Conservation (phyloP, 306 rosid species). For the Cajanus cajan region DNA sequence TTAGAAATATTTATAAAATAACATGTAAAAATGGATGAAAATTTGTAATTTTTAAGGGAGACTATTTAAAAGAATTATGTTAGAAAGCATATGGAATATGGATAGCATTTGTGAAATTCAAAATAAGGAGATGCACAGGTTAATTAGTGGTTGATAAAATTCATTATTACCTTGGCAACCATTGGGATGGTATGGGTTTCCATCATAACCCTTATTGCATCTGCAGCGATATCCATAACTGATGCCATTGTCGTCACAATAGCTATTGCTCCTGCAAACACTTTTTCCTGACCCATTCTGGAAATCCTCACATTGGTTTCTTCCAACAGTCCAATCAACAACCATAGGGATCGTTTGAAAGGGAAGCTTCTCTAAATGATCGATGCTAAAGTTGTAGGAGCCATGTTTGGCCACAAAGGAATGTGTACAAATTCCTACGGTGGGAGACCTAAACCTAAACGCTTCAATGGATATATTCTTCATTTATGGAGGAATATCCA, state of each 20-base stretch:
- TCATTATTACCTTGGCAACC: conserved; percentile 10
- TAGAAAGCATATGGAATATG: too few species aligned
- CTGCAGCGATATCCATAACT: conserved; percentile 12
- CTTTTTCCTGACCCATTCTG: neutral
- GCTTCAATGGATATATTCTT: neutral
- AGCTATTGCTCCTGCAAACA: neutral
- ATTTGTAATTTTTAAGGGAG: too few species aligned
- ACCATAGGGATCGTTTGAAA: neutral
- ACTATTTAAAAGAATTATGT: too few species aligned
- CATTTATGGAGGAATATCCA: conserved; percentile 1
- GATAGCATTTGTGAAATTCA: neutral
- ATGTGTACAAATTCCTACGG: neutral
- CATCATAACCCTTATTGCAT: neutral
- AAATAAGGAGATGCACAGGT: neutral
- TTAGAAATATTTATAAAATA: too few species aligned
- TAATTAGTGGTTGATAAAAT: neutral
- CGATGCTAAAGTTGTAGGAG: neutral
- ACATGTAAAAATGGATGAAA: too few species aligned
- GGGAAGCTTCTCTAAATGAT: neutral
- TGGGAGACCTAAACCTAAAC: neutral
- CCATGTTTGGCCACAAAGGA: conserved; percentile 22
- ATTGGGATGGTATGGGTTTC: neutral
- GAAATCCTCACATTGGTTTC: neutral
- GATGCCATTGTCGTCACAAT: neutral
- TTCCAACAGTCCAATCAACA: conserved; percentile 42